A percentile compares a stretch with the other conserved stretches of the same genome.
Evolutionary conservation across 2,329 filamentous ascomycete species (phyloP).

Genomic region (Colletotrichum tamarilloi): DNA sequence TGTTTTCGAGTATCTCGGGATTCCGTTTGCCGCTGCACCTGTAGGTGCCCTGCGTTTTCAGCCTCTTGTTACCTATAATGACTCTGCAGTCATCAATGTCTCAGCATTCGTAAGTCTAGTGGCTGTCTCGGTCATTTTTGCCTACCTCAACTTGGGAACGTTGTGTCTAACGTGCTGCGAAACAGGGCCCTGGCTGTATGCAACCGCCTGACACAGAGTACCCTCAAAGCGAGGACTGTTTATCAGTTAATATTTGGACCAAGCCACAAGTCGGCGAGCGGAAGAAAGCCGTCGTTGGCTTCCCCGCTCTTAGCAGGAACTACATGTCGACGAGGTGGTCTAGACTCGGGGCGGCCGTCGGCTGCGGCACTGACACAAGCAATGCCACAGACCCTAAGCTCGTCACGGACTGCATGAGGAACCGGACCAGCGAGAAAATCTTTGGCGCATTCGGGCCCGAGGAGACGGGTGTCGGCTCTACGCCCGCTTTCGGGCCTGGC

Average conservation of each 20-base stretch:
- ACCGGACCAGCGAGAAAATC: not conserved
- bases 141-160: too few relatives aligned
- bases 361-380: too few relatives aligned
- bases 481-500: slow-evolving; percentile 1
- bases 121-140: too few relatives aligned
- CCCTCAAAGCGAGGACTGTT: slow-evolving; percentile 47
- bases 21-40: slow-evolving; percentile 44
- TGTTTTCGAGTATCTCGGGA: slow-evolving; percentile 48
- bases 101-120: slow-evolving; percentile 26
- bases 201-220: too few relatives aligned
- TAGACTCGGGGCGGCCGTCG: too few relatives aligned
- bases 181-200: too few relatives aligned
- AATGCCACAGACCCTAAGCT: slow-evolving; percentile 30
- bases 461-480: slow-evolving; percentile 1
- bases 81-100: slow-evolving; percentile 10
- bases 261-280: slow-evolving; percentile 43
- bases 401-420: slow-evolving; percentile 36
- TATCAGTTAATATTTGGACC: slow-evolving; percentile 53
- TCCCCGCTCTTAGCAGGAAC: too few relatives aligned
- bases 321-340: too few relatives aligned
- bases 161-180: too few relatives aligned
- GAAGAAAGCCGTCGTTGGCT: slow-evolving; percentile 43
- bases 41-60: slow-evolving; percentile 58
- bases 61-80: slow-evolving; percentile 11
- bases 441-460: not conserved